Evolutionary conservation across 331 rosid genomes (phyloP).

Genomic region (Acacia pycnantha): DNA sequence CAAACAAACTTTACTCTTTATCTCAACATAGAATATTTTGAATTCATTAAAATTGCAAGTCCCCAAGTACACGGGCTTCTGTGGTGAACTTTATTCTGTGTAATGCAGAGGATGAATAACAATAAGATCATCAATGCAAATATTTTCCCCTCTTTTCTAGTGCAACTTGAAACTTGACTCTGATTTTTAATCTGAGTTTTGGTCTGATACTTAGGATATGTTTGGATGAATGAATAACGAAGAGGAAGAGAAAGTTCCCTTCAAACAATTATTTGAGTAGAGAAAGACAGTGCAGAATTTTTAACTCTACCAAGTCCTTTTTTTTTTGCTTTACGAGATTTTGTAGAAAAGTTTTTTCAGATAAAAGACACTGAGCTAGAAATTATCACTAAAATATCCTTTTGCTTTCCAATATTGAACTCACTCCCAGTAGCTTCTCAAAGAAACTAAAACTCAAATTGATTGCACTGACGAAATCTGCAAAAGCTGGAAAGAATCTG

Average conservation of each 20-base stretch:
- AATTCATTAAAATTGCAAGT: neutral
- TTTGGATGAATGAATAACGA: neutral
- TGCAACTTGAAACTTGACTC: neutral
- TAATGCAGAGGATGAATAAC: neutral
- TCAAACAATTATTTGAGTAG: neutral
- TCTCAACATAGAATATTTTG: slow-evolving; percentile 5
- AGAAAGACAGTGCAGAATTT: neutral
- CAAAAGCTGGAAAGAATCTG: slow-evolving; percentile 25
- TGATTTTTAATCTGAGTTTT: neutral
- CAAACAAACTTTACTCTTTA: slow-evolving; percentile 8
- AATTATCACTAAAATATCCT: neutral
- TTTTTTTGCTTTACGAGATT: neutral
- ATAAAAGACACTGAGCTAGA: neutral
- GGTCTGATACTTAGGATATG: neutral
- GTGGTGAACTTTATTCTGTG: neutral
- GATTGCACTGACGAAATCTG: slow-evolving; percentile 25
- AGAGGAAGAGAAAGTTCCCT: neutral
- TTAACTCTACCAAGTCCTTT: neutral
- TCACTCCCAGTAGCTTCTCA: neutral
- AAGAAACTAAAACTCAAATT: neutral
- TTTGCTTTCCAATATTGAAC: neutral
- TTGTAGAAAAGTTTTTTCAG: neutral
- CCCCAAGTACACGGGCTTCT: neutral
- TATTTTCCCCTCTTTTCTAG: neutral
- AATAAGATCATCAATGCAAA: neutral